Conservation (phyloP, 352 stramenopile genomes). For the Phytophthora pini region DNA sequence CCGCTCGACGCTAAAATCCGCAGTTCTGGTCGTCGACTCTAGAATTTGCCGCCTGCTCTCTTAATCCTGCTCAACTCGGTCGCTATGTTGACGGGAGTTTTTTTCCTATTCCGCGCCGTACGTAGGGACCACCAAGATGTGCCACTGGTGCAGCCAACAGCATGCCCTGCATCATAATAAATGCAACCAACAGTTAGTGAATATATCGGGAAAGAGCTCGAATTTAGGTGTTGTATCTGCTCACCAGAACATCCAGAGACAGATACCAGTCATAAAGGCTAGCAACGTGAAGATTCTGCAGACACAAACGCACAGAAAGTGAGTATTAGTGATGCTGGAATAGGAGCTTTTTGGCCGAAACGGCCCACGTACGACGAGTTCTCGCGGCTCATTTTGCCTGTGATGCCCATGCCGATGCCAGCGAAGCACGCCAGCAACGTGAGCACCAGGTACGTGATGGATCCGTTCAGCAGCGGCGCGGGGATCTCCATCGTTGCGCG, state of each 20-base stretch:
- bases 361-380: constrained; percentile 79
- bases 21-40: constrained; percentile 12
- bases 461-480: constrained; percentile 77
- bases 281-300: constrained; percentile 83
- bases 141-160: constrained; percentile 91
- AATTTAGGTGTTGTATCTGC: constrained; percentile 8
- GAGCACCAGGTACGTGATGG: constrained; percentile 89
- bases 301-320: constrained; percentile 12
- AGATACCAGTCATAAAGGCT: constrained; percentile 83
- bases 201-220: no score
- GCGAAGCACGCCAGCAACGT: constrained; percentile 82
- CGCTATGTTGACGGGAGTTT: background rate
- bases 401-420: constrained; percentile 79
- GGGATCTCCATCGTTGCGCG: constrained; percentile 75
- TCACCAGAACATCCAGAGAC: constrained; percentile 91
- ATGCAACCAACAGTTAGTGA: constrained; percentile 19
- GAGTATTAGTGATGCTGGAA: background rate
- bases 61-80: background rate
- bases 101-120: constrained; percentile 70
- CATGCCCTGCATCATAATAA: constrained; percentile 64
- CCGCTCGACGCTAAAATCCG: background rate
- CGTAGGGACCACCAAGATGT: constrained; percentile 86
- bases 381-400: constrained; percentile 85
- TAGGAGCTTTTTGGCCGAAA: constrained; percentile 5
- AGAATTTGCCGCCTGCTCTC: constrained; percentile 18